Evolutionary conservation across 164 flowering plant genomes (phyloP), one percentile per base, ranked within the genome.

Genomic region (Piper longum): DNA sequence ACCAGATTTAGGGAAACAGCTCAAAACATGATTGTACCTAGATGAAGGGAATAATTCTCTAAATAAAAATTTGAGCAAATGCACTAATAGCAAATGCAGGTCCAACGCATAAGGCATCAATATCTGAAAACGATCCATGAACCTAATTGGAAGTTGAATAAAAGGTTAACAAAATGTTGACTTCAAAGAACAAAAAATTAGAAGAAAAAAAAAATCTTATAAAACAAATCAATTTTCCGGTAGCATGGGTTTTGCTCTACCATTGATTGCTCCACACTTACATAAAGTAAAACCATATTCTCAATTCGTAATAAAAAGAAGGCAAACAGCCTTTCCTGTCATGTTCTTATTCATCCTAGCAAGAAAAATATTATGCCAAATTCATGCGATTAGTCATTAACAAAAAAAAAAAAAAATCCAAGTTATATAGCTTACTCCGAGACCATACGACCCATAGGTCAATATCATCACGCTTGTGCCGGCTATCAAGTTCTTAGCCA

Each of bases 371-470:
- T 44, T 44, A 44, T 5, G 48, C 48, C 48, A 44, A 44, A 44
- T 44, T 5, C 48, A 44, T 44, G 48, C 2, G 8, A 44, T 44
- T 44, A 5, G 6, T 44, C 11, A 5, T 44, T 9, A 44, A 2
- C 48, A 44, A 44, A 44, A 9, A 3, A 45, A 63, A 60, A n/a
- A 18, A 44, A 44, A 5, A 44, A 44, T 5, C 8, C 5, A 45
- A 63, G 60, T 18, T 26, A 26, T 26, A 26, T 26, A 18, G 70
- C 77, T 69, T 74, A 84, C 89, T n/a, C 89, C 89, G 40, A 84
- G 79, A 41, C 86, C 85, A 71, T 79, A 84, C n/a, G 89, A 82
- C 54, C 89, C 89, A 75, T 76, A 84, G 7, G 84, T 71, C 59
- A 84, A 66, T 58, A 84, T 67, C 42, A 85, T 72, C 2, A 83